Conservation (phyloP, 257 asterid species). For the Lycium barbarum region DNA sequence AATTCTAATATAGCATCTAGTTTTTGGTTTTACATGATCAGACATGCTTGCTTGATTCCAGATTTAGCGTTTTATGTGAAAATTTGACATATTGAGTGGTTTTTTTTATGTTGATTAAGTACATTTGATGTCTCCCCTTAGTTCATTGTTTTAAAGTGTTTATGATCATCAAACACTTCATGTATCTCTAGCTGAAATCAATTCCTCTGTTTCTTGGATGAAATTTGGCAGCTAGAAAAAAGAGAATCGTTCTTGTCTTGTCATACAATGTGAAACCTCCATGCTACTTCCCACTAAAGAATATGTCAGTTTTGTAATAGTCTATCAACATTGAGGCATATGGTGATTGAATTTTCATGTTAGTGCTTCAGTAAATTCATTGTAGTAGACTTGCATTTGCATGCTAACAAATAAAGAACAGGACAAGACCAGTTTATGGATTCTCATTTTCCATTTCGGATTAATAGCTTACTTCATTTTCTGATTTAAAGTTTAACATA, state of each 20-base stretch:
- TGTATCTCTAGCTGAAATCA: background rate
- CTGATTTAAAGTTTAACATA: background rate
- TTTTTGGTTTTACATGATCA: background rate
- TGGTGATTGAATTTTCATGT: background rate
- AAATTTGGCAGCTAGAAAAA: background rate
- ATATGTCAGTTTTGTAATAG: background rate
- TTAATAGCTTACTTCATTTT: background rate
- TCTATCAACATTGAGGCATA: background rate
- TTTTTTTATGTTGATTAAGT: background rate
- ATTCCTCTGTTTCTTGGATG: background rate
- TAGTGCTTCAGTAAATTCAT: background rate
- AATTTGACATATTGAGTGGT: background rate
- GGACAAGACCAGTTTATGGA: constrained; percentile 15
- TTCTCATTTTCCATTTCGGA: background rate
- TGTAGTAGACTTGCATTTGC: background rate
- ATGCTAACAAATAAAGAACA: background rate
- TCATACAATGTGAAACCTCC: background rate
- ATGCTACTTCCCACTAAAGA: background rate
- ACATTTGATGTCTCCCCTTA: background rate
- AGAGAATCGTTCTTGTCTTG: background rate
- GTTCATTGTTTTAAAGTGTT: background rate
- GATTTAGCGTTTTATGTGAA: background rate
- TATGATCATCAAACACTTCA: background rate
- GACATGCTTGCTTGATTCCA: background rate
- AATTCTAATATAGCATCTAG: background rate